Conservation (phyloP, 176 grass and related monocot genomes). For the Elymus sibiricus region DNA sequence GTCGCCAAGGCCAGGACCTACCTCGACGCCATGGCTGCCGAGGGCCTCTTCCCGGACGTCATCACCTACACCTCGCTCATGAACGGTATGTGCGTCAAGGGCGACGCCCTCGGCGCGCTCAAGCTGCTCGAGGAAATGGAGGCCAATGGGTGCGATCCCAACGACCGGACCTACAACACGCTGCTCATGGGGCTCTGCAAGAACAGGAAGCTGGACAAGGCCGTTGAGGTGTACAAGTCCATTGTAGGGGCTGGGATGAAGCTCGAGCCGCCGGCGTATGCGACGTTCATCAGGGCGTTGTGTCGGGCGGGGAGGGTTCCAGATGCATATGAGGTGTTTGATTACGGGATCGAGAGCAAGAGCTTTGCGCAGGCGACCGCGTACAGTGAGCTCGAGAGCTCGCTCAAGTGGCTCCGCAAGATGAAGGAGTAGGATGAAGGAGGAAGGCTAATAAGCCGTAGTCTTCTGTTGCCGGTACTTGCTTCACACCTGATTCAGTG, state of each 20-base stretch:
- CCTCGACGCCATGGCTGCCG: slow-evolving; percentile 52
- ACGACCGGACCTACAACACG: slow-evolving; percentile 77
- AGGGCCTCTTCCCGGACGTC: slow-evolving; percentile 60
- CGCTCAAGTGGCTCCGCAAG: slow-evolving; percentile 64
- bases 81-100: slow-evolving; percentile 87
- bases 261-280: slow-evolving; percentile 62
- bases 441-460: background rate
- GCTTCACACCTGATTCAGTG: background rate
- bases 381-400: slow-evolving; percentile 66
- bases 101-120: slow-evolving; percentile 48
- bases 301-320: slow-evolving; percentile 54
- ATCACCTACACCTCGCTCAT: slow-evolving; percentile 87
- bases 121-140: slow-evolving; percentile 65
- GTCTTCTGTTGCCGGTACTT: background rate
- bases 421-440: slow-evolving; percentile 13
- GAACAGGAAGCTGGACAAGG: slow-evolving; percentile 69
- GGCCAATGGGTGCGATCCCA: slow-evolving; percentile 59
- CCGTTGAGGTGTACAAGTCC: slow-evolving; percentile 51
- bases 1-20: slow-evolving; percentile 60
- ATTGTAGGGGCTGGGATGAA: slow-evolving; percentile 63
- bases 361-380: slow-evolving; percentile 50
- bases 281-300: slow-evolving; percentile 54
- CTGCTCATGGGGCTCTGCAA: slow-evolving; percentile 88
- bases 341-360: slow-evolving; percentile 71
- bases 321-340: slow-evolving; percentile 69